A percentile compares a stretch with the other conserved stretches of the same genome.
Evolutionary conservation across 345 rosid species (phyloP).

Genomic region (Moringa oleifera): DNA sequence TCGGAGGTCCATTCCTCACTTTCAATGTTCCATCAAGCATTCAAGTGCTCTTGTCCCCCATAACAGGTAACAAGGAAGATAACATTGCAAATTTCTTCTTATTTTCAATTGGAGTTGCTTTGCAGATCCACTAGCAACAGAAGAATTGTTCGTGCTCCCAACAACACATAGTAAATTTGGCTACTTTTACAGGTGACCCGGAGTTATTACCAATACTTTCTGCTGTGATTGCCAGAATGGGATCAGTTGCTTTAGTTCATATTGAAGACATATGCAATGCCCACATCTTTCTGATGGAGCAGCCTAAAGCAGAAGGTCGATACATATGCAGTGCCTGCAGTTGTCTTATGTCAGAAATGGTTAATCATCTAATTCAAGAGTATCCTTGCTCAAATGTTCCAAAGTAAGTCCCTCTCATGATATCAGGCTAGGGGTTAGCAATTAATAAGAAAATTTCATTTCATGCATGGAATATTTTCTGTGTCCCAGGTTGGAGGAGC

Average conservation of each 20-base stretch:
- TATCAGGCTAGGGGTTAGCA: background rate
- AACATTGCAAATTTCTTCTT: too few relatives aligned
- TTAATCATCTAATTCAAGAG: constrained; percentile 29
- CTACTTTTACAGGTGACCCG: constrained; percentile 41
- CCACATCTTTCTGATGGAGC: constrained; percentile 71
- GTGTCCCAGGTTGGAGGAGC: constrained; percentile 29
- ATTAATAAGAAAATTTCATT: background rate
- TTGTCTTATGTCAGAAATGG: constrained; percentile 37
- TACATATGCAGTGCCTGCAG: constrained; percentile 53
- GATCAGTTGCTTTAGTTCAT: constrained; percentile 72
- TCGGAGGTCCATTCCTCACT: constrained; percentile 71
- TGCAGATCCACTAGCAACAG: background rate
- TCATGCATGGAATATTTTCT: background rate
- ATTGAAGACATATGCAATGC: constrained; percentile 70
- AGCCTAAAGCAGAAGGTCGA: constrained; percentile 47
- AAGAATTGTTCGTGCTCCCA: too few relatives aligned
- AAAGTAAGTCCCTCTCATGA: constrained; percentile 21
- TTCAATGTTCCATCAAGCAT: constrained; percentile 61
- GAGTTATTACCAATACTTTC: constrained; percentile 50
- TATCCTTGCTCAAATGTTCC: constrained; percentile 24
- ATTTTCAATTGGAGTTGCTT: too few relatives aligned
- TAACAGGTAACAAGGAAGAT: constrained; percentile 37
- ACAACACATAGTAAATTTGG: background rate
- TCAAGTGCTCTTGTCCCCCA: constrained; percentile 68
- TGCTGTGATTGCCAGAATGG: constrained; percentile 67